Conservation (phyloP, 108 stramenopile genomes). For the Pseudonitzschia pungens region DNA sequence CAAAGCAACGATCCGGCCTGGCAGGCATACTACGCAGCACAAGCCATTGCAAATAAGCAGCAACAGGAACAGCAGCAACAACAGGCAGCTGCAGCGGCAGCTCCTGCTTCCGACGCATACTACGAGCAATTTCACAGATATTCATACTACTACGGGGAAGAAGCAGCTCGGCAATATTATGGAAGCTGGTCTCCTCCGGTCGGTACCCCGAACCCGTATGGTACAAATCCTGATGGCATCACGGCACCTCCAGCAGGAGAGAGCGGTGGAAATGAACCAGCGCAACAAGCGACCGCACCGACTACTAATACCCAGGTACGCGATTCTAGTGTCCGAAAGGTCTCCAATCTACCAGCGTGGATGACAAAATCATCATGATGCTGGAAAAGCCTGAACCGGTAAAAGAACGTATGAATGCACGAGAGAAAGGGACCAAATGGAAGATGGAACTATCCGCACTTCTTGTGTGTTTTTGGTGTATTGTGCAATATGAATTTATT, state of each 20-base stretch:
- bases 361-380: conserved; percentile 53
- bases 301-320: conserved; percentile 31
- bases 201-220: conserved; percentile 88
- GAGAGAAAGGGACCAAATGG: neutral
- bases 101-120: conserved; percentile 76
- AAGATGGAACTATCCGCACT: too few relatives aligned
- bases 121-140: conserved; percentile 90
- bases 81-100: conserved; percentile 28
- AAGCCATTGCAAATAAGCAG: conserved; percentile 29
- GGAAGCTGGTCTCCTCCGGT: conserved; percentile 87
- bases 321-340: conserved; percentile 79
- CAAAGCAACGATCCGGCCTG: conserved; percentile 46
- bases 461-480: neutral
- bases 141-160: conserved; percentile 81
- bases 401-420: neutral
- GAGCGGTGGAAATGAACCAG: conserved; percentile 19
- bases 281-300: conserved; percentile 19
- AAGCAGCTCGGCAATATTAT: conserved; percentile 83
- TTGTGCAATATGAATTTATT: neutral
- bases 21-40: conserved; percentile 47
- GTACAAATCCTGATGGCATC: conserved; percentile 39
- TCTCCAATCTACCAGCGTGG: conserved; percentile 90
- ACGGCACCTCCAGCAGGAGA: conserved; percentile 40
- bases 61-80: conserved; percentile 43
- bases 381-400: neutral